Base-by-base conservation (phyloP, 2,329 filamentous ascomycete genomes). In the Ilyonectria mors-panacis region DNA sequence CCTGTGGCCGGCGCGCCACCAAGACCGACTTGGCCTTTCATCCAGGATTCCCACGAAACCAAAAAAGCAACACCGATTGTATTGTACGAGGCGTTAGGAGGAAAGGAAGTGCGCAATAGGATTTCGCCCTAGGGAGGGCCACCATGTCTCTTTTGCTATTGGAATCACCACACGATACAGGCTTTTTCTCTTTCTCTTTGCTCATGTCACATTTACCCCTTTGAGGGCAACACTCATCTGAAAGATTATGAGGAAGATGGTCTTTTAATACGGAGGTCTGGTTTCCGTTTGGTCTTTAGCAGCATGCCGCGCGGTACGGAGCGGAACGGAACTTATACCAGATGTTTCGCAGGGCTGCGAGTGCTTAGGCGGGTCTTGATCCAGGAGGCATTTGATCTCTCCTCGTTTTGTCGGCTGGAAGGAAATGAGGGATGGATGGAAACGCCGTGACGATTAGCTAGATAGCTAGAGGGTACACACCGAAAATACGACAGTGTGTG, bases 61-160 rank as follows among this genome's bases (percentile, higher is more conserved):
- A 23, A 33, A 21, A 35, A 30, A 39, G 10, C 33, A 50, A 35
- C 23, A 45, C 21, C 26, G 23, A 19, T 55, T 56, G 56, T 59
- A 56, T 45, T 60, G 50, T 59, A 56, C 33, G 12, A 42, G 63
- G 63, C 63, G 56, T 65, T 56, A 6, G 50, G 39, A 45, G 26
- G 23, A 26, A 39, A 21, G 21, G 30, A 35, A 35, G n/a, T 15
- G 19, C 30, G 50, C 30, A 53, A 21, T 23, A 19, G 26, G 48
- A 51, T 51, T 19, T 51, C 8, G 17, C 30, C 28, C 9, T 2
- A 12, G 17, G 9, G 10, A 17, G n/a, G 50, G 50, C 50, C n/a
- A 12, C 12, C 19, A 44, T 56, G 35, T 56, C 23, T 35, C 50
- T 35, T 35, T 53, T 53, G 50, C 50, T 51, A 51, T 30, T n/a